phyloP scores from a whole-genome alignment of 352 stramenopile species.

The Globisporangium cylindrosporum region DNA sequence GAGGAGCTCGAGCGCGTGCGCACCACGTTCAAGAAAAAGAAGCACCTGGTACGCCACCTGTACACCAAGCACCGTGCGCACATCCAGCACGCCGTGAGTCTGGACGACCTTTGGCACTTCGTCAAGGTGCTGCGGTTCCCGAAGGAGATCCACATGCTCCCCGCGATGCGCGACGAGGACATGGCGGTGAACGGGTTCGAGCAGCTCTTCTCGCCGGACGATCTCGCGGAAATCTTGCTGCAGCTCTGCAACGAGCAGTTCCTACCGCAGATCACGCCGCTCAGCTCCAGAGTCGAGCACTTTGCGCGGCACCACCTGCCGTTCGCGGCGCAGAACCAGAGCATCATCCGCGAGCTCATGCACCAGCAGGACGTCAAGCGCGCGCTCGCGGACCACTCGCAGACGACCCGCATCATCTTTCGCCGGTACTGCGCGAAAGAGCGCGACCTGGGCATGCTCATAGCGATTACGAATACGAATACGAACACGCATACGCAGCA shows the following conservation, averaged over 20 bases:
- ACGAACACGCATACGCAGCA: conserved; percentile 10
- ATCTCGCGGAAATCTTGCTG: conserved; percentile 60
- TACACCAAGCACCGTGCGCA: conserved; percentile 46
- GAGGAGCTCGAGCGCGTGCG: conserved; percentile 45
- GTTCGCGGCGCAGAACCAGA: conserved; percentile 47
- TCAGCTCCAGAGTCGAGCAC: conserved; percentile 64
- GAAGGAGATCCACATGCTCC: conserved; percentile 57
- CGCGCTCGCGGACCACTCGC: conserved; percentile 46
- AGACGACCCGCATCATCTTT: conserved; percentile 66
- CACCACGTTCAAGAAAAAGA: conserved; percentile 46
- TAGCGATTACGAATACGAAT: not conserved
- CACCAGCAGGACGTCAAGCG: conserved; percentile 53
- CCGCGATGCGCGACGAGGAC: conserved; percentile 55
- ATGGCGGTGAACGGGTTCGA: conserved; percentile 33
- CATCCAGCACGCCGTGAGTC: conserved; percentile 42
- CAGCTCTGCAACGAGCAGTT: conserved; percentile 83
- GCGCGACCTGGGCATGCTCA: conserved; percentile 25
- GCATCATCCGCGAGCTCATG: conserved; percentile 53
- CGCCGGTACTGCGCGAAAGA: conserved; percentile 73
- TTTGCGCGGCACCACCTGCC: conserved; percentile 53
- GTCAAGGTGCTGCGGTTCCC: conserved; percentile 59
- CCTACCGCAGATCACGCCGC: conserved; percentile 36
- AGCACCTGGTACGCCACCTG: conserved; percentile 48
- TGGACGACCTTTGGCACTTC: conserved; percentile 71
- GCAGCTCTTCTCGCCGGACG: conserved; percentile 58